Evolutionary conservation across 1,284 basidiomycete genomes (phyloP).

Genomic region (Ceratobasidium sp.): DNA sequence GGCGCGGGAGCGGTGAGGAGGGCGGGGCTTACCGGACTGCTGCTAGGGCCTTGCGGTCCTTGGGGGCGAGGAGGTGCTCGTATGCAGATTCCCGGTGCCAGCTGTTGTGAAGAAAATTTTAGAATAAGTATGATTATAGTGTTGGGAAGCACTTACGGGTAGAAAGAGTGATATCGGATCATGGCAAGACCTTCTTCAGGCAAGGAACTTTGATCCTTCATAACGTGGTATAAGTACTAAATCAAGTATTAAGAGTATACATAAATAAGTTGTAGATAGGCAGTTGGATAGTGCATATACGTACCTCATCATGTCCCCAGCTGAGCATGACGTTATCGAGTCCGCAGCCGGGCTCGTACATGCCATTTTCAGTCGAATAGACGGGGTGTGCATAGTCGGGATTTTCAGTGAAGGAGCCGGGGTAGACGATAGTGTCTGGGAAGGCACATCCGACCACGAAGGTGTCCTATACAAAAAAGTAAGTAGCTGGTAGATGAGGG

Average conservation of each 20-base stretch:
- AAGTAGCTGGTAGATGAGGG: slow-evolving; percentile 6
- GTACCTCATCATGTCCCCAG: slow-evolving; percentile 91
- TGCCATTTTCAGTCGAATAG: slow-evolving; percentile 85
- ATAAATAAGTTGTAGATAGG: slow-evolving; percentile 12
- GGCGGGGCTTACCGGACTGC: slow-evolving; percentile 65
- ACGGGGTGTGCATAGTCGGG: slow-evolving; percentile 79
- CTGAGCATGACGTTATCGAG: slow-evolving; percentile 92
- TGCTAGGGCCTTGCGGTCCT: slow-evolving; percentile 69
- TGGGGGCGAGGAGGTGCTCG: slow-evolving; percentile 73
- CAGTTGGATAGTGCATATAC: slow-evolving; percentile 46
- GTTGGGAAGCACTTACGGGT: slow-evolving; percentile 68
- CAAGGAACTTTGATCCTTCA: slow-evolving; percentile 83
- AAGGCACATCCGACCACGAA: slow-evolving; percentile 90
- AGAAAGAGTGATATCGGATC: slow-evolving; percentile 96
- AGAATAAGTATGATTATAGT: background rate
- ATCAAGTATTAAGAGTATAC: background rate
- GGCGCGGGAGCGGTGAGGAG: slow-evolving; percentile 7
- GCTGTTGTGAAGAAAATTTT: slow-evolving; percentile 53
- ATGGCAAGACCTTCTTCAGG: slow-evolving; percentile 88
- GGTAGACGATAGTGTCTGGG: slow-evolving; percentile 87
- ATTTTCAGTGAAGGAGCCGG: slow-evolving; percentile 85
- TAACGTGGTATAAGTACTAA: slow-evolving; percentile 81
- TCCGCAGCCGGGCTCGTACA: slow-evolving; percentile 87
- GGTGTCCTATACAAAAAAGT: slow-evolving; percentile 70
- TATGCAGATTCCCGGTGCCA: slow-evolving; percentile 92